Percentiles rank a stretch among this genome's conserved stretches.
phyloP scores from a whole-genome alignment of 257 asterid genomes.

The Gynochthodes officinalis region DNA sequence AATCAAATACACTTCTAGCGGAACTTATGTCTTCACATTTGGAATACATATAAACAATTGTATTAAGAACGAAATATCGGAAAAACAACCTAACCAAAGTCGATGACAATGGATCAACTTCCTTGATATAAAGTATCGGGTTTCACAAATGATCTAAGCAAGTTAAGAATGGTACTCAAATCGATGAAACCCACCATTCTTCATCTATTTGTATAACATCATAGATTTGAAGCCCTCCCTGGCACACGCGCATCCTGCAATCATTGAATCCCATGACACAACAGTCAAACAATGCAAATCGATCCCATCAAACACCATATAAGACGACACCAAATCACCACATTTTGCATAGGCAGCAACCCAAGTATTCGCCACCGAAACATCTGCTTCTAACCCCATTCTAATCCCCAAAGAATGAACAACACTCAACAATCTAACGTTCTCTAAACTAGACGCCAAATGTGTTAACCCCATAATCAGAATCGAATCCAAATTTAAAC shows the following conservation, averaged over 20 bases:
- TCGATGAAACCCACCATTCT: conserved; percentile 42
- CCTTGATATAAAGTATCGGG: conserved; percentile 32
- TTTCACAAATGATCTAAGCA: conserved; percentile 45
- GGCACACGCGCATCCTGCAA: conserved; percentile 49
- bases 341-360: conserved; percentile 47
- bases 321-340: conserved; percentile 33
- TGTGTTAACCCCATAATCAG: conserved; percentile 47
- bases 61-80: conserved; percentile 46
- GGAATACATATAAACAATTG: conserved; percentile 60
- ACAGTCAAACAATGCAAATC: conserved; percentile 29
- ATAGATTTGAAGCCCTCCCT: conserved; percentile 45
- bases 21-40: conserved; percentile 51
- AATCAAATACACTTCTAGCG: conserved; percentile 46
- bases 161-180: conserved; percentile 50
- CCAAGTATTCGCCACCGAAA: conserved; percentile 51
- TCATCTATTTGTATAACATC: conserved; percentile 41
- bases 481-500: conserved; percentile 58
- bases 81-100: conserved; percentile 42
- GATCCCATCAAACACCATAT: conserved; percentile 45
- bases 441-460: conserved; percentile 36
- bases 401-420: conserved; percentile 55
- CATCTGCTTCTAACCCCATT: conserved; percentile 38
- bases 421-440: conserved; percentile 27
- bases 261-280: conserved; percentile 72
- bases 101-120: conserved; percentile 54